Base-by-base conservation (phyloP, 768 basidiomycete genomes). In the Polyporus arcularius region DNA sequence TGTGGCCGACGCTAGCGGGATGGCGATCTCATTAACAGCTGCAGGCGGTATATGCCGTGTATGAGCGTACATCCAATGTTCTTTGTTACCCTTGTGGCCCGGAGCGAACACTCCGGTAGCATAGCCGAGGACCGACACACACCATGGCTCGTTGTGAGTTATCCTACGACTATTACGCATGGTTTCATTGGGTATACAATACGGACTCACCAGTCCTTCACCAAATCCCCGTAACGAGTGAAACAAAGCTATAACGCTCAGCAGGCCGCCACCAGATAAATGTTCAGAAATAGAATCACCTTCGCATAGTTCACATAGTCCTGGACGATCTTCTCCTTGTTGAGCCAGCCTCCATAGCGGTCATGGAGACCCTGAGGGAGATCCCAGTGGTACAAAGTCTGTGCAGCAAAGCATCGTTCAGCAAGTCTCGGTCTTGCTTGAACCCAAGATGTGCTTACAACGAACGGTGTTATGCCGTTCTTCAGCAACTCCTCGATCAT, bases 41-140 rank as follows among this genome's bases (percentile, higher is more conserved):
- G 45, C 21, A 26, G 1, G 21, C 21, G 21, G 21, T 26, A 26
- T 26, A 26, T 26, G 21, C 21, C 21, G 21, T 26, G 21, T 26
- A 26, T 26, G 21, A n/a, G 76, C 85, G 64, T 63, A 87, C 85
- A 87, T 83, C 86, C 85, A 88, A n/a, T 85, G 84, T 67, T 88
- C 86, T 1, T 82, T 85, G 70, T 87, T 82, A 71, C 85, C 86
- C 65, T 82, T 84, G 60, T 86, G 78, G 41, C 78, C 78, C 4
- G 78, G 78, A 1, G 78, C 80, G 57, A 80, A 80, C 8, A 73
- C 70, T 10, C 80, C 80, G 9, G 68, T 64, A 21, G 74, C 74
- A 65, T 81, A 75, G 10, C 80, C 80, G 30, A 78, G 72, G 21
- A 74, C 70, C 14, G 78, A 73, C 40, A 79, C 69, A 49, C 73